Conservation (phyloP, 495 filamentous ascomycete species). For the Hyaloscypha hepaticicola region DNA sequence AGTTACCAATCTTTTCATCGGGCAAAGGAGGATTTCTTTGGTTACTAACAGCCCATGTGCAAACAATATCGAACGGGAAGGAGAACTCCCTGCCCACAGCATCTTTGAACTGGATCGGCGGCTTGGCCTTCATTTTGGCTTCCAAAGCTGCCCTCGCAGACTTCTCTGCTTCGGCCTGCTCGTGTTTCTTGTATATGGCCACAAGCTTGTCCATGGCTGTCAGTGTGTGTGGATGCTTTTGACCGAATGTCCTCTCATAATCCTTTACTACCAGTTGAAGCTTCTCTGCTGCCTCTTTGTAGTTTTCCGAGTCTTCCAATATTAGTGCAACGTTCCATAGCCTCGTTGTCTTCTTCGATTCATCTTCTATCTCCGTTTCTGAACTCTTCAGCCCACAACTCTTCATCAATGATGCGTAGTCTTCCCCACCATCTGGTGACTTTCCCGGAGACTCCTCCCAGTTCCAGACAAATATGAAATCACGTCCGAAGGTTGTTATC, state of each 20-base stretch:
- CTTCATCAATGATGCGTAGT: no score
- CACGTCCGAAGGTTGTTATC: conserved; percentile 19
- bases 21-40: conserved; percentile 35
- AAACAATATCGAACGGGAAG: conserved; percentile 62
- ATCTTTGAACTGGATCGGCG: conserved; percentile 63
- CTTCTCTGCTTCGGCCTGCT: no score
- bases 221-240: no score
- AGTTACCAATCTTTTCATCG: conserved; percentile 11
- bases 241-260: no score
- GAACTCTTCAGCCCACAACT: no score
- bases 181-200: no score
- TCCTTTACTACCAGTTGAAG: no score
- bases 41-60: conserved; percentile 66
- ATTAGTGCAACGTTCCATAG: conserved; percentile 25
- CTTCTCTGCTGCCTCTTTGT: no score
- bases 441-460: conserved; percentile 10
- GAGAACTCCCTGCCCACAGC: conserved; percentile 62
- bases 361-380: no score
- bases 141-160: no score
- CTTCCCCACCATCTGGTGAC: conserved; percentile 14
- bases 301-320: conserved; percentile 20
- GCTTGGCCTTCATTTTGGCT: neutral
- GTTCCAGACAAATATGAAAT: conserved; percentile 33
- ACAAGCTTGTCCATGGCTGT: no score
- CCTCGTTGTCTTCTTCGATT: conserved; percentile 15